phyloP scores from a whole-genome alignment of 805 yeast genomes.

The Ogataea dorogensis region DNA sequence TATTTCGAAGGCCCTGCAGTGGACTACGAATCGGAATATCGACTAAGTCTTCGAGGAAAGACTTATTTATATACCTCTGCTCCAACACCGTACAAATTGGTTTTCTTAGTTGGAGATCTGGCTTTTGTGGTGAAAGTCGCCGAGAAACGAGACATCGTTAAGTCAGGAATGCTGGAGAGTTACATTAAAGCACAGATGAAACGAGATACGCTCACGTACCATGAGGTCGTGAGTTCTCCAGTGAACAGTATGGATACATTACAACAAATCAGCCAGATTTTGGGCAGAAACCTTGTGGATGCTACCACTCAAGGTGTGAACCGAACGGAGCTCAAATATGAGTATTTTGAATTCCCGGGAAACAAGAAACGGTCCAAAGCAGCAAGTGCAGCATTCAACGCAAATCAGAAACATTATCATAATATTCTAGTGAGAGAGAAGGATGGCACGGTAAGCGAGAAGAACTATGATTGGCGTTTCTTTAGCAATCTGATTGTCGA shows the following conservation, averaged over 20 bases:
- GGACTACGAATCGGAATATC: constrained; percentile 37
- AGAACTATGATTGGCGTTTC: constrained; percentile 66
- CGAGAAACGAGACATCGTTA: constrained; percentile 31
- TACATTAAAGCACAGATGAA: constrained; percentile 33
- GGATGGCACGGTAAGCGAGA: constrained; percentile 32
- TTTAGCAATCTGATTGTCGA: constrained; percentile 45
- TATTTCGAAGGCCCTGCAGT: constrained; percentile 28
- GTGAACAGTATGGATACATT: constrained; percentile 28
- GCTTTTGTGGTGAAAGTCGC: constrained; percentile 38
- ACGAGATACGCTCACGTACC: constrained; percentile 22
- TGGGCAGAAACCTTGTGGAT: constrained; percentile 33
- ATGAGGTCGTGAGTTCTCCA: constrained; percentile 33
- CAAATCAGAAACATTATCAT: constrained; percentile 34
- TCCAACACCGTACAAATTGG: constrained; percentile 42
- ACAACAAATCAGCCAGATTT: constrained; percentile 26
- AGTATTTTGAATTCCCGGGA: constrained; percentile 28
- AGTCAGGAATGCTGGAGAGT: constrained; percentile 35
- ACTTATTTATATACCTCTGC: constrained; percentile 45
- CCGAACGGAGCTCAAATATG: constrained; percentile 20
- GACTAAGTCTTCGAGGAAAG: constrained; percentile 39
- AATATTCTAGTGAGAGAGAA: constrained; percentile 32
- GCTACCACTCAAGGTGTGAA: constrained; percentile 21
- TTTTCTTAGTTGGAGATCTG: constrained; percentile 42
- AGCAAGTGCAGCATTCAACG: constrained; percentile 33
- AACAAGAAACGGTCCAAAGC: constrained; percentile 30